phyloP scores from a whole-genome alignment of 495 filamentous ascomycete species.

The Xylaria grammica region DNA sequence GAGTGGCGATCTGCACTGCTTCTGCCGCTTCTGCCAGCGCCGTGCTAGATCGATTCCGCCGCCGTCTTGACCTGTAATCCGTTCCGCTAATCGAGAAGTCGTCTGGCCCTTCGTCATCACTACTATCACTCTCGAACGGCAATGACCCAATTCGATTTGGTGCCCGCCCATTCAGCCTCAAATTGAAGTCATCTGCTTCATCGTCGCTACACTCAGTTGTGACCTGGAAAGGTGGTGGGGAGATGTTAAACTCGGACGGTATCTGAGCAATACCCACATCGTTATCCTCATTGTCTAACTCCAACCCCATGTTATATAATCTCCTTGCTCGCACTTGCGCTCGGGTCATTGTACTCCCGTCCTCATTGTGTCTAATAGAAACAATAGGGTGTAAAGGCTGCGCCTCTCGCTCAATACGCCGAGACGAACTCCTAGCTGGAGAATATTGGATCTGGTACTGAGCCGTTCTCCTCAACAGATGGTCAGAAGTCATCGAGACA shows the following conservation, averaged over 20 bases:
- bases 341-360: constrained; percentile 46
- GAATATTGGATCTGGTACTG: constrained; percentile 76
- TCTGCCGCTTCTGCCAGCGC: constrained; percentile 55
- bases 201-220: constrained; percentile 61
- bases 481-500: constrained; percentile 80
- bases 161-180: constrained; percentile 32
- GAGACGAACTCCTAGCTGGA: constrained; percentile 33
- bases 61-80: constrained; percentile 24
- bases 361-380: constrained; percentile 53
- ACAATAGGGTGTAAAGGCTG: constrained; percentile 44
- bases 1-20: constrained; percentile 57
- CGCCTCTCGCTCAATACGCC: constrained; percentile 29
- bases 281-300: constrained; percentile 60
- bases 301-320: constrained; percentile 51
- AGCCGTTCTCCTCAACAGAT: constrained; percentile 74
- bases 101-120: constrained; percentile 45
- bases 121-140: constrained; percentile 53
- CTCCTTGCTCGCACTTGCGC: constrained; percentile 46
- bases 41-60: constrained; percentile 43
- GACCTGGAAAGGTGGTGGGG: constrained; percentile 49
- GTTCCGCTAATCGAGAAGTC: constrained; percentile 32
- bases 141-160: constrained; percentile 56
- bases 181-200: constrained; percentile 46
- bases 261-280: constrained; percentile 56
- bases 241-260: constrained; percentile 54